A percentile compares a stretch with the other conserved stretches of the same genome.
These are phyloP conservation scores for Aechmea fasciata DNA, from an alignment of 176 grass and related monocot species.

Conservation along the genomic window DNA sequence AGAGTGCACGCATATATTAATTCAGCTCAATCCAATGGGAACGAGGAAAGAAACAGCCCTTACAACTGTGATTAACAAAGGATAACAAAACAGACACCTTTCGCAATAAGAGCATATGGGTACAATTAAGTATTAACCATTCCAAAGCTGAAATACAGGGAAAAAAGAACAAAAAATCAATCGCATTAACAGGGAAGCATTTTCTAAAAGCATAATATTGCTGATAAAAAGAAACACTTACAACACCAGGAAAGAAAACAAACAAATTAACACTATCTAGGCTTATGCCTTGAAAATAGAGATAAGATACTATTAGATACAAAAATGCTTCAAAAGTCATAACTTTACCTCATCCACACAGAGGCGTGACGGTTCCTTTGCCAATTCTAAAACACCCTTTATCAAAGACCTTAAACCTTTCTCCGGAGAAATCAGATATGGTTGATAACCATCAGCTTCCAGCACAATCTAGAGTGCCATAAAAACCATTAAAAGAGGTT, in stretches of 20 bases:
- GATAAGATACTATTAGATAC: too few relatives aligned
- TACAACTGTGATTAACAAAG: too few relatives aligned
- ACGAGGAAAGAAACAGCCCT: too few relatives aligned
- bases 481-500: slow-evolving; percentile 9
- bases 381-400: slow-evolving; percentile 91
- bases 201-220: background rate
- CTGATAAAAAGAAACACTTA: slow-evolving; percentile 3
- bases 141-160: too few relatives aligned
- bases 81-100: too few relatives aligned
- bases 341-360: slow-evolving; percentile 81
- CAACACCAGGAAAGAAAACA: slow-evolving; percentile 12
- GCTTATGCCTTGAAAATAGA: background rate
- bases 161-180: too few relatives aligned
- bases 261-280: background rate
- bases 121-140: too few relatives aligned
- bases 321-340: background rate
- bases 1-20: too few relatives aligned
- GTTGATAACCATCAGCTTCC: slow-evolving; percentile 94
- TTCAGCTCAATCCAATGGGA: too few relatives aligned
- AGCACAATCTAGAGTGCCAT: slow-evolving; percentile 64
- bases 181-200: background rate
- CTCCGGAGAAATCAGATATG: slow-evolving; percentile 91
- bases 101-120: too few relatives aligned
- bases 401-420: slow-evolving; percentile 93
- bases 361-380: slow-evolving; percentile 80